Conservation (phyloP, 129 eudicot species). For the Chrysanthemum lavandulifolium region DNA sequence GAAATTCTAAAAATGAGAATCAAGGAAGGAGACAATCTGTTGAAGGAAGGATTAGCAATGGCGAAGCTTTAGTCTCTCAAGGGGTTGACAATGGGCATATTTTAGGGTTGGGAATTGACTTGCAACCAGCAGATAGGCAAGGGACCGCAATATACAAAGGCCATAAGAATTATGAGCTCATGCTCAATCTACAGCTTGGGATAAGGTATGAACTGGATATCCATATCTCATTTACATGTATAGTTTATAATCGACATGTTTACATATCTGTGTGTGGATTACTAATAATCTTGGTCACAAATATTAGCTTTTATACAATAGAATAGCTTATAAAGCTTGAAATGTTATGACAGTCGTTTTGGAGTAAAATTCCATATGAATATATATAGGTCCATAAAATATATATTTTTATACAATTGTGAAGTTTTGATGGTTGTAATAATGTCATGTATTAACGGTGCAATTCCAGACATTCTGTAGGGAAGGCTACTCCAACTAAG, state of each 20-base stretch:
- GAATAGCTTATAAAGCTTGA: too few species aligned
- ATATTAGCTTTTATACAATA: too few species aligned
- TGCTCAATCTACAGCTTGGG: constrained; percentile 96
- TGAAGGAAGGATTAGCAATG: constrained; percentile 34
- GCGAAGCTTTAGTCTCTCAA: constrained; percentile 32
- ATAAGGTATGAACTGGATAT: constrained; percentile 56
- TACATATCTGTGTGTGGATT: not conserved
- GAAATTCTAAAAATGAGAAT: constrained; percentile 26
- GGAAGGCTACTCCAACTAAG: constrained; percentile 73
- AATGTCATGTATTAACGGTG: constrained; percentile 16
- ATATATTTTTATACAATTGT: not conserved
- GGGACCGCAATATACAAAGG: constrained; percentile 71
- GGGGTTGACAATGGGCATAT: constrained; percentile 20
- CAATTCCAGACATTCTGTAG: constrained; percentile 71
- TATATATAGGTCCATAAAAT: constrained; percentile 4
- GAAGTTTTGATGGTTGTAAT: constrained; percentile 19
- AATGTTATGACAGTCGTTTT: too few species aligned
- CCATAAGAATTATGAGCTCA: constrained; percentile 81
- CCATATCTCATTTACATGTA: not conserved
- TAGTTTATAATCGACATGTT: not conserved
- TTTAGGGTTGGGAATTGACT: constrained; percentile 30
- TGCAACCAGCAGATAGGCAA: constrained; percentile 45
- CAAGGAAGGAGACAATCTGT: constrained; percentile 45
- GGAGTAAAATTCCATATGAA: not conserved
- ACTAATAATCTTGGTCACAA: not conserved